These are phyloP conservation scores for Hyphopichia fennica DNA, from an alignment of 1,139 yeast species.

Conservation along the genomic window DNA sequence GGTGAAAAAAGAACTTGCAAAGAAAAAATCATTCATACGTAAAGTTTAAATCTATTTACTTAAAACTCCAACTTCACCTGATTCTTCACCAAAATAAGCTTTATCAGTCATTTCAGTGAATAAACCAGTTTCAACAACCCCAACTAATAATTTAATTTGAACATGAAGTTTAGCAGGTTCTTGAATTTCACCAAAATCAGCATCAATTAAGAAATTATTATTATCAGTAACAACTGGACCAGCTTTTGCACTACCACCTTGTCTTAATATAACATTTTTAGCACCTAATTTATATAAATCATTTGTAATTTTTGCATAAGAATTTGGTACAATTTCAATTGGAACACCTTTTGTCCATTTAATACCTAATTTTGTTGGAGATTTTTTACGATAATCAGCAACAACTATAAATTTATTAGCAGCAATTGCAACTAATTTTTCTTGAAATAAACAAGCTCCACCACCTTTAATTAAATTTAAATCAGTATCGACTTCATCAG, in stretches of 20 bases:
- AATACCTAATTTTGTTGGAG: slow-evolving; percentile 64
- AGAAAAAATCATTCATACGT: too few species aligned
- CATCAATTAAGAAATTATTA: slow-evolving; percentile 90
- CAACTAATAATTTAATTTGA: slow-evolving; percentile 73
- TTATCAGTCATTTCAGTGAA: slow-evolving; percentile 70
- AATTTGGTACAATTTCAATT: slow-evolving; percentile 89
- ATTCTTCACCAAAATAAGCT: slow-evolving; percentile 85
- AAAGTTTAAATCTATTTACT: too few species aligned
- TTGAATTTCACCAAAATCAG: slow-evolving; percentile 79
- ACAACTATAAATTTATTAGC: slow-evolving; percentile 79
- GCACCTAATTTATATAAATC: slow-evolving; percentile 72
- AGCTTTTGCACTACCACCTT: slow-evolving; percentile 90
- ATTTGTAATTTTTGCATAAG: slow-evolving; percentile 72
- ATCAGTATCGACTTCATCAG: slow-evolving; percentile 86
- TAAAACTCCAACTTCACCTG: slow-evolving; percentile 53
- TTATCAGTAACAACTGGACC: slow-evolving; percentile 99
- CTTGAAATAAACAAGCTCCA: slow-evolving; percentile 97
- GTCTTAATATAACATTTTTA: slow-evolving; percentile 62
- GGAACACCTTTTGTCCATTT: slow-evolving; percentile 93
- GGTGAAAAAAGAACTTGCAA: too few species aligned
- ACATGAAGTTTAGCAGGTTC: slow-evolving; percentile 62
- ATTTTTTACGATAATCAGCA: slow-evolving; percentile 88
- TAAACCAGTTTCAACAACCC: slow-evolving; percentile 96
- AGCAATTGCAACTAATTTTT: slow-evolving; percentile 86
- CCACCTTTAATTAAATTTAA: slow-evolving; percentile 96